Percentiles rank a stretch among this genome's conserved stretches.
phyloP scores from a whole-genome alignment of 2,329 filamentous ascomycete genomes.

The Verticillium zaregamsianum region DNA sequence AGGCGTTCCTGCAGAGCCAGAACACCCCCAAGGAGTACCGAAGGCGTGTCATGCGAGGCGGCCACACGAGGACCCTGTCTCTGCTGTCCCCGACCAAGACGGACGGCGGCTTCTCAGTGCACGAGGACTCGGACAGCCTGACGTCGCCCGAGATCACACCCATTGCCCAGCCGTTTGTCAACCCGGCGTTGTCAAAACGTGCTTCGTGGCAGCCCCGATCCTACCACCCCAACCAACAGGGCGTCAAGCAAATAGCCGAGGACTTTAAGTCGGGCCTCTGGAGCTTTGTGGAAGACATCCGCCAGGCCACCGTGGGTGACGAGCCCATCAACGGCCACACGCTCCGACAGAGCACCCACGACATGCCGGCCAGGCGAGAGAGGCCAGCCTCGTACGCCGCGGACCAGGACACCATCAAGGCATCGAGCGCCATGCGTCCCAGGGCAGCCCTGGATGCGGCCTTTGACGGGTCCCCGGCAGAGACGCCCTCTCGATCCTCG shows the following conservation, averaged over 20 bases:
- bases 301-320: constrained; percentile 93
- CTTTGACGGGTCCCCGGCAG: constrained; percentile 31
- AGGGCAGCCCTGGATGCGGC: constrained; percentile 32
- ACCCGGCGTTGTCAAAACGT: constrained; percentile 45
- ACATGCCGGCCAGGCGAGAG: constrained; percentile 5
- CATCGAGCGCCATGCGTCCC: constrained; percentile 33
- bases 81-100: constrained; percentile 68
- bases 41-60: constrained; percentile 65
- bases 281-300: constrained; percentile 93
- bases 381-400: constrained; percentile 14
- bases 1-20: constrained; percentile 52
- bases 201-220: constrained; percentile 56
- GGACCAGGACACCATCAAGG: constrained; percentile 44
- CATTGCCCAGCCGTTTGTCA: constrained; percentile 25
- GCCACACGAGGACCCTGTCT: constrained; percentile 65
- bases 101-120: constrained; percentile 36
- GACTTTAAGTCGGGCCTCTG: constrained; percentile 87
- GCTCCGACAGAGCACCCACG: constrained; percentile 4
- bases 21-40: constrained; percentile 35
- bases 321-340: constrained; percentile 65
- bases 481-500: constrained; percentile 27
- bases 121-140: constrained; percentile 42
- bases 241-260: constrained; percentile 74
- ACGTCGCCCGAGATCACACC: constrained; percentile 26
- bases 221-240: constrained; percentile 37